A percentile compares a stretch with the other conserved stretches of the same genome.
Evolutionary conservation across 495 filamentous ascomycete genomes (phyloP).

Genomic region (Umbilicaria muhlenbergii): DNA sequence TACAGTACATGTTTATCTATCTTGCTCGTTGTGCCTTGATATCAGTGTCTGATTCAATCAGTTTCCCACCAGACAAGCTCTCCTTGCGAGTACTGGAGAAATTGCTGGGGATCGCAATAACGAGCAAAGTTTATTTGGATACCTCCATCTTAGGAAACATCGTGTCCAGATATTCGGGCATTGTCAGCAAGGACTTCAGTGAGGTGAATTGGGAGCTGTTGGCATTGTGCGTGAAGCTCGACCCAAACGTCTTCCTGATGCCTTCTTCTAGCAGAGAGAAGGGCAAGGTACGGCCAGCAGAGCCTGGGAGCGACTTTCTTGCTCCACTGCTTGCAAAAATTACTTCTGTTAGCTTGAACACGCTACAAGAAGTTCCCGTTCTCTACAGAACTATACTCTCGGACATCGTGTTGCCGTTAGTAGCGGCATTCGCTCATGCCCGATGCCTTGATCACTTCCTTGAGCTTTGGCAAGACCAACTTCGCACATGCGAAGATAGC

Average conservation of each 20-base stretch:
- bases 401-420: slow-evolving; percentile 37
- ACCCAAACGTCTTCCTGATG: slow-evolving; percentile 51
- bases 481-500: slow-evolving; percentile 19
- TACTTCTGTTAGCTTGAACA: slow-evolving; percentile 13
- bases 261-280: not conserved
- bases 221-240: slow-evolving; percentile 43
- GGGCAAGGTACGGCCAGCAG: not conserved
- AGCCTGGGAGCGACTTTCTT: slow-evolving; percentile 20
- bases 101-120: slow-evolving; percentile 26
- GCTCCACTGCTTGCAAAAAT: slow-evolving; percentile 27
- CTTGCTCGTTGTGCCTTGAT: slow-evolving; percentile 17
- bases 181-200: slow-evolving; percentile 21
- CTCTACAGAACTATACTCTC: not conserved
- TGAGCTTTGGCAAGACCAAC: slow-evolving; percentile 46
- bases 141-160: slow-evolving; percentile 9
- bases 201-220: slow-evolving; percentile 46
- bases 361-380: too few species aligned
- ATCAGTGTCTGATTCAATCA: not conserved
- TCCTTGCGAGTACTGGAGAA: slow-evolving; percentile 12
- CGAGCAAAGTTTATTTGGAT: slow-evolving; percentile 17
- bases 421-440: slow-evolving; percentile 45
- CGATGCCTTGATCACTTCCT: slow-evolving; percentile 54
- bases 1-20: slow-evolving; percentile 47
- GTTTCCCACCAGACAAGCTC: not conserved
- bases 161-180: slow-evolving; percentile 26